A percentile compares a stretch with the other conserved stretches of the same genome.
phyloP scores from a whole-genome alignment of 352 stramenopile genomes.

The Blastocystis sp. region DNA sequence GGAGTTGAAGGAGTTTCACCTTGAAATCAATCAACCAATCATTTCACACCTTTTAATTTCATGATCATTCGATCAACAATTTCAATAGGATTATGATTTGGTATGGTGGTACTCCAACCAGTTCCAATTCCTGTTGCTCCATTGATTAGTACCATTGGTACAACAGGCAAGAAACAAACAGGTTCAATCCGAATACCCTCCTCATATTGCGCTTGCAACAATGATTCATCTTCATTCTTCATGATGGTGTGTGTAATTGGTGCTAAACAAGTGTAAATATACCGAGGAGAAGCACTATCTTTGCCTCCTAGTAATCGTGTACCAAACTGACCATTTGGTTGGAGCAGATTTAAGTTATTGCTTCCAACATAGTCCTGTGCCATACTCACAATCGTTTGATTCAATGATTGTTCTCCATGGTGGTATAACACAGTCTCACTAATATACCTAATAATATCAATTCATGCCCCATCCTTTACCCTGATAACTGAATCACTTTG shows the following conservation, averaged over 20 bases:
- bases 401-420: conserved; percentile 92
- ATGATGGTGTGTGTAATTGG: conserved; percentile 90
- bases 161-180: conserved; percentile 88
- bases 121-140: conserved; percentile 96
- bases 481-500: conserved; percentile 97
- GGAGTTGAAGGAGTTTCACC: conserved; percentile 68
- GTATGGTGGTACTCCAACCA: conserved; percentile 87
- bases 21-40: conserved; percentile 36
- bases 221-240: conserved; percentile 89
- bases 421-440: conserved; percentile 80
- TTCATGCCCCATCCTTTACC: conserved; percentile 90
- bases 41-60: conserved; percentile 69
- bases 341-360: conserved; percentile 96
- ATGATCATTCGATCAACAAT: conserved; percentile 87
- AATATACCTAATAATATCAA: conserved; percentile 67
- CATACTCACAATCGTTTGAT: conserved; percentile 96
- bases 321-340: conserved; percentile 93
- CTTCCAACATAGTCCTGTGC: conserved; percentile 92
- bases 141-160: conserved; percentile 92
- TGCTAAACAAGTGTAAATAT: conserved; percentile 95
- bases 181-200: conserved; percentile 95
- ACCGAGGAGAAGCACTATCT: conserved; percentile 85
- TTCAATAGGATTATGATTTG: conserved; percentile 86
- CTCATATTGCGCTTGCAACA: conserved; percentile 91
- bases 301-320: conserved; percentile 95